Conservation (phyloP, 2,329 filamentous ascomycete species). For the Verticillium nonalfalfae region DNA sequence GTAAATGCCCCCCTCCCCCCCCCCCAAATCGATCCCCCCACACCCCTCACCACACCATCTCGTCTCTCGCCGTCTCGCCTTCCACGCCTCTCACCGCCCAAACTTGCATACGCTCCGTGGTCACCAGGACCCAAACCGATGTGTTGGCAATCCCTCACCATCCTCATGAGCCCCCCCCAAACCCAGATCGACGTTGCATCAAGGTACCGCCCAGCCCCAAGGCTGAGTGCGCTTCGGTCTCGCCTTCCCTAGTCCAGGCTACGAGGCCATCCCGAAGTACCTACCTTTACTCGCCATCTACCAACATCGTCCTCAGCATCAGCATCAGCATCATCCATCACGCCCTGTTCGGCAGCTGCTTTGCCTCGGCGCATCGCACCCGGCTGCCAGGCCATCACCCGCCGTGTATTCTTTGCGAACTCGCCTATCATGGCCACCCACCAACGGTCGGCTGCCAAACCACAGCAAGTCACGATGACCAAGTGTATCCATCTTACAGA, state of each 20-base stretch:
- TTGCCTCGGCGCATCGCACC: background rate
- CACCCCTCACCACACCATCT: background rate
- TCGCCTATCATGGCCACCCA: background rate
- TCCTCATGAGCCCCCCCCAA: background rate
- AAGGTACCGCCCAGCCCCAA: background rate
- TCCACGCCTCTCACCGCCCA: constrained; percentile 16
- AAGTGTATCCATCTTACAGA: too few relatives aligned
- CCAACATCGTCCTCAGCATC: background rate
- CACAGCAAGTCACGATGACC: too few relatives aligned
- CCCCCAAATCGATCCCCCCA: background rate
- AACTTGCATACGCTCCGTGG: constrained; percentile 20
- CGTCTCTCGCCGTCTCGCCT: background rate
- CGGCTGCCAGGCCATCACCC: background rate
- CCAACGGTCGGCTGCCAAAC: background rate
- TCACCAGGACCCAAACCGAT: constrained; percentile 9
- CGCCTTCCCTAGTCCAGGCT: background rate
- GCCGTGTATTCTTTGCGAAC: background rate
- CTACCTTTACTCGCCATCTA: background rate
- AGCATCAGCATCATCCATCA: background rate
- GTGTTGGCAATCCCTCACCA: background rate
- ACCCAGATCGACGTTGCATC: background rate
- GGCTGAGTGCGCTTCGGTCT: background rate
- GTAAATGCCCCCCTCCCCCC: background rate
- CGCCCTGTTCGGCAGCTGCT: background rate
- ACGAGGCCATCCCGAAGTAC: background rate